These are phyloP conservation scores for Trypanosoma congolense DNA, from an alignment of 208 protist species.

Conservation along the genomic window DNA sequence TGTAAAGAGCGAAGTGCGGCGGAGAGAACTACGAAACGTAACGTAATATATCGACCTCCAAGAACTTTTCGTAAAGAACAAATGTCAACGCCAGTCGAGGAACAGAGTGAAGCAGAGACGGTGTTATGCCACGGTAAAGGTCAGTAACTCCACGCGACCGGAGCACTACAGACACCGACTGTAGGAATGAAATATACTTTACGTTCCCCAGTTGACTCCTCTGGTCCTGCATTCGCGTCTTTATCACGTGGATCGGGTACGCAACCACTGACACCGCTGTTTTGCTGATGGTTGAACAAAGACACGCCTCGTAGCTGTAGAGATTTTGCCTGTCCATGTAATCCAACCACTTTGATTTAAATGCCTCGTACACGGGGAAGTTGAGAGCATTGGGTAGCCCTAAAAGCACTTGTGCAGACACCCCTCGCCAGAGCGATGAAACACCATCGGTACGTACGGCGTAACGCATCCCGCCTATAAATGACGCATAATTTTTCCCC, in stretches of 20 bases:
- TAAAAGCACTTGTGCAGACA: conserved; percentile 73
- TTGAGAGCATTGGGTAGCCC: conserved; percentile 77
- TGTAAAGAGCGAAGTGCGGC: too few species aligned
- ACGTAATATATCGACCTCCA: conserved; percentile 15
- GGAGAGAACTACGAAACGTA: too few species aligned
- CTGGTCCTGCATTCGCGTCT: conserved; percentile 84
- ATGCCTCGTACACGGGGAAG: conserved; percentile 77
- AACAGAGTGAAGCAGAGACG: conserved; percentile 61
- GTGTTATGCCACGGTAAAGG: conserved; percentile 68
- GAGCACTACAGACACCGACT: conserved; percentile 45
- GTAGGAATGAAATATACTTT: conserved; percentile 60
- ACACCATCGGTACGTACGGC: conserved; percentile 51
- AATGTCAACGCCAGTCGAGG: conserved; percentile 70
- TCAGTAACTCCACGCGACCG: conserved; percentile 32
- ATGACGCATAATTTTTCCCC: conserved; percentile 38
- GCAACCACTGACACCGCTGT: conserved; percentile 37
- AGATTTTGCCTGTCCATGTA: conserved; percentile 23
- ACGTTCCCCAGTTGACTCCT: conserved; percentile 52
- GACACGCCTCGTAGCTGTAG: conserved; percentile 40
- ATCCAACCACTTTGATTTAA: conserved; percentile 37
- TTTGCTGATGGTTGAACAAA: conserved; percentile 67
- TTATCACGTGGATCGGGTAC: conserved; percentile 73
- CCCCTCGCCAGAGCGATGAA: conserved; percentile 69
- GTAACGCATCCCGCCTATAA: conserved; percentile 51
- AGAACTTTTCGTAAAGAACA: conserved; percentile 79